phyloP scores from a whole-genome alignment of 208 protist species.

The Kentomonas sorsogonicus region DNA sequence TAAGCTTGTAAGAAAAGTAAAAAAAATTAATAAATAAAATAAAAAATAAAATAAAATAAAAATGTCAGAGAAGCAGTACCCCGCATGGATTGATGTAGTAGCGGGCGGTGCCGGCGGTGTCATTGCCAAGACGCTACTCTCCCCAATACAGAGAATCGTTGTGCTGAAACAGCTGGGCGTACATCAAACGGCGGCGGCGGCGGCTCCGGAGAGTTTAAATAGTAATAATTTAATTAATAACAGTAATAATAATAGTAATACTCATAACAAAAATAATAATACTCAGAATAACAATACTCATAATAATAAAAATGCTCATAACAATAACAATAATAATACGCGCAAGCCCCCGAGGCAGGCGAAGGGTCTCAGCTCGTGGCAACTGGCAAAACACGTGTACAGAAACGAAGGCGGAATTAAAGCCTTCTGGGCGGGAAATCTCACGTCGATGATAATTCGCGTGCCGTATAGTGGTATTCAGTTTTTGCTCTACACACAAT shows the following conservation, averaged over 20 bases:
- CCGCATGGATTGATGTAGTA: slow-evolving; percentile 73
- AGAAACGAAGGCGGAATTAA: slow-evolving; percentile 54
- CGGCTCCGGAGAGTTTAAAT: too few species aligned
- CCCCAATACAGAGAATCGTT: slow-evolving; percentile 82
- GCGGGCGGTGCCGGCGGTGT: slow-evolving; percentile 69
- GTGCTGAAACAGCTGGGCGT: slow-evolving; percentile 33
- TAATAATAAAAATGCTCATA: too few species aligned
- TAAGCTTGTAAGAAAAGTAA: not conserved
- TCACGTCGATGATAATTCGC: slow-evolving; percentile 85
- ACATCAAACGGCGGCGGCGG: too few species aligned
- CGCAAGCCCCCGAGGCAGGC: slow-evolving; percentile 81
- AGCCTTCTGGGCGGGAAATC: slow-evolving; percentile 86
- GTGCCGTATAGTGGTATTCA: slow-evolving; percentile 88
- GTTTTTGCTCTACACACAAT: slow-evolving; percentile 69
- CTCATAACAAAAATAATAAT: slow-evolving; percentile 4
- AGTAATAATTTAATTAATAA: too few species aligned
- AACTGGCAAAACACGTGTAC: slow-evolving; percentile 48
- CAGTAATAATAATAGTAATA: too few species aligned
- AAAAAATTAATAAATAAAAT: not conserved
- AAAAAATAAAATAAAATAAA: slow-evolving; percentile 6
- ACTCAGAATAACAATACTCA: slow-evolving; percentile 8
- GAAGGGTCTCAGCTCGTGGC: slow-evolving; percentile 27
- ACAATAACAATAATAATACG: too few species aligned
- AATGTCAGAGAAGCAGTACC: slow-evolving; percentile 59
- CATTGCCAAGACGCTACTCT: slow-evolving; percentile 76